A percentile compares a stretch with the other conserved stretches of the same genome.
Conservation (phyloP, 2,329 filamentous ascomycete species). For the Alternaria alternata region DNA sequence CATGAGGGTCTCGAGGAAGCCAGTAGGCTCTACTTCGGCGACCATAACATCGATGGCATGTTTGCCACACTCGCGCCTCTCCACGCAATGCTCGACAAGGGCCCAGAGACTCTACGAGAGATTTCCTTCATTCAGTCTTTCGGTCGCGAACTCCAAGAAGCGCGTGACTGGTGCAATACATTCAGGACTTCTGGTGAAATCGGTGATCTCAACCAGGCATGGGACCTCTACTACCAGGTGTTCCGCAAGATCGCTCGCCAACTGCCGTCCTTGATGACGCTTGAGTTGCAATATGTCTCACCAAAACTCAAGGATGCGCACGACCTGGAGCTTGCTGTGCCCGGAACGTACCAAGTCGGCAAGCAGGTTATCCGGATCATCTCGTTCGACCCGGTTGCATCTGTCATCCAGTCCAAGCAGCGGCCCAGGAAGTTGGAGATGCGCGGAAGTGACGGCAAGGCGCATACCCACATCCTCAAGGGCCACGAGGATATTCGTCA, state of each 20-base stretch:
- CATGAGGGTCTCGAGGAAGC: slow-evolving; percentile 98
- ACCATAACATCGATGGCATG: slow-evolving; percentile 98
- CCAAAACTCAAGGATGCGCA: slow-evolving; percentile 87
- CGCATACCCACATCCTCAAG: slow-evolving; percentile 91
- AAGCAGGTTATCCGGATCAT: slow-evolving; percentile 83
- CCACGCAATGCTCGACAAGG: slow-evolving; percentile 88
- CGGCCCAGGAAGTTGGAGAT: slow-evolving; percentile 88
- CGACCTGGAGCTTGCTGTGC: slow-evolving; percentile 91
- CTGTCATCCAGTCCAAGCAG: slow-evolving; percentile 96
- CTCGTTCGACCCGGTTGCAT: slow-evolving; percentile 88
- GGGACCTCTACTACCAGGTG: slow-evolving; percentile 99
- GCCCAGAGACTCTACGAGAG: slow-evolving; percentile 91
- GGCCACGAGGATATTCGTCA: slow-evolving; percentile 99
- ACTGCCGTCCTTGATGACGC: slow-evolving; percentile 86
- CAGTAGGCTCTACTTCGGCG: slow-evolving; percentile 94
- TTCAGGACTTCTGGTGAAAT: slow-evolving; percentile 89
- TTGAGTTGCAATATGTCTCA: slow-evolving; percentile 96
- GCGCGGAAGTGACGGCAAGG: slow-evolving; percentile 85
- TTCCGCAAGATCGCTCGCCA: slow-evolving; percentile 96
- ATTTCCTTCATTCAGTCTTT: slow-evolving; percentile 98
- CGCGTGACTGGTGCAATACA: slow-evolving; percentile 92
- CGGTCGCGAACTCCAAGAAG: slow-evolving; percentile 91
- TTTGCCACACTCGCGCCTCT: slow-evolving; percentile 88
- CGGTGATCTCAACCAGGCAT: slow-evolving; percentile 95
- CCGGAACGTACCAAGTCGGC: slow-evolving; percentile 87